Evolutionary conservation across 2,329 filamentous ascomycete species (phyloP).

Genomic region (Aureobasidium musti): DNA sequence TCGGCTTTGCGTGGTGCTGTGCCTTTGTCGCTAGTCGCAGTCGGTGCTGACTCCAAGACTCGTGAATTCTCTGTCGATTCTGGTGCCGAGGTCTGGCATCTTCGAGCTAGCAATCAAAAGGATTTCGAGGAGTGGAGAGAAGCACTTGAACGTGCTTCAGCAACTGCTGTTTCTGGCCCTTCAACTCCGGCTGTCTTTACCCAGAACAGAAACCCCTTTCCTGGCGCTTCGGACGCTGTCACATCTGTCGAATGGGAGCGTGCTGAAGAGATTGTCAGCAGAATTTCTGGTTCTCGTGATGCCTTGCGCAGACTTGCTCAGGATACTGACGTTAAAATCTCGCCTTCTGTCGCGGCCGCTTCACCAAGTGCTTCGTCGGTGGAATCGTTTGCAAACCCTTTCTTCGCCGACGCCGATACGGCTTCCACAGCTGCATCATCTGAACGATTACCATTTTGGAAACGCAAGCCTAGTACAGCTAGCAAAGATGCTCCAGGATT

Average conservation of each 20-base stretch:
- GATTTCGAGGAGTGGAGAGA: constrained; percentile 88
- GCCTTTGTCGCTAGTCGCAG: constrained; percentile 84
- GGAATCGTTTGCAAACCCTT: constrained; percentile 36
- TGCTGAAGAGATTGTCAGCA: constrained; percentile 81
- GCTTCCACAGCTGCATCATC: constrained; percentile 27
- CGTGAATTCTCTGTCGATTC: constrained; percentile 96
- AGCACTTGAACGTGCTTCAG: constrained; percentile 78
- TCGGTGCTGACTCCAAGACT: constrained; percentile 83
- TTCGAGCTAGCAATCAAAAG: constrained; percentile 76
- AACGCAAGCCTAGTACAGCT: constrained; percentile 70
- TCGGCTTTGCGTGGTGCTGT: constrained; percentile 90
- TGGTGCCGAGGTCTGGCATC: constrained; percentile 94
- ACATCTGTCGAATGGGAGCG: constrained; percentile 70
- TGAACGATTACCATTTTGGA: constrained; percentile 84
- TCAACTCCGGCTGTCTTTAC: constrained; percentile 16
- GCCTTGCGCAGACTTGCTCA: constrained; percentile 82
- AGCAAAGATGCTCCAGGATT: constrained; percentile 47
- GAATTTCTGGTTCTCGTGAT: constrained; percentile 84
- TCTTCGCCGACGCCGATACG: constrained; percentile 41
- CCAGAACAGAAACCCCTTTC: not conserved
- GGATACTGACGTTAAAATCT: constrained; percentile 71
- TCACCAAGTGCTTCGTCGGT: constrained; percentile 30
- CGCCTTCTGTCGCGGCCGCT: constrained; percentile 40
- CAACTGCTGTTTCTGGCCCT: constrained; percentile 33
- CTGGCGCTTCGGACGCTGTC: not conserved